Base-by-base conservation (phyloP, 345 rosid species). In the Pugionium dolabratum region DNA sequence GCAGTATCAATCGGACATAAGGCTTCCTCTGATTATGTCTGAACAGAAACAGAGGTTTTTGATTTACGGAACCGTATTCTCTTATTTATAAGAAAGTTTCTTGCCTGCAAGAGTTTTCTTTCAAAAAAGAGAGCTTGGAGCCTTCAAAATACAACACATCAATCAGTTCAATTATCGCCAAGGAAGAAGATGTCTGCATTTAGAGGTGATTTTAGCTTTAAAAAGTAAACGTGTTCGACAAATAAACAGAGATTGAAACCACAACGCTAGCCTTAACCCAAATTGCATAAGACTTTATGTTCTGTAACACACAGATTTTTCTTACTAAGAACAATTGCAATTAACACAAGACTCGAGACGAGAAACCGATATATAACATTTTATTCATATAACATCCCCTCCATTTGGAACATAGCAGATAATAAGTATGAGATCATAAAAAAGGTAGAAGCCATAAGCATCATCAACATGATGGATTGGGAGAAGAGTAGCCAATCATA, bases 401-500 rank as follows among this genome's bases (percentile, higher is more conserved):
- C 40, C 55, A 36, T 56, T 18, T 29, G 40, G n/a, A 28, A 64
- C 7, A 11, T 37, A 67, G 30, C 39, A 56, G 71, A 57, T 48
- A 37, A 67, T 31, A 67, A 53, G 49, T 5, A 58, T 30, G 64
- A 36, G 65, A 68, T 57, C 49, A 47, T 44, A 26, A 54, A 35
- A 67, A 54, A 47, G 34, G 41, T 18, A 52, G 56, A 45, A 68
- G 57, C 34, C 50, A 68, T 68, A 59, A 39, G 65, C 59, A 68
- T 49, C 66, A 58, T 39, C 72, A 58, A 67, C 69, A 70, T 2
- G 53, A 53, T 35, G 10, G 52, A 37, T 31, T 41, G 9, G 32
- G 26, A 18, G 48, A 2, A 36, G 31, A 29, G 62, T 30, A 46
- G 31, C 45, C 41, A 43, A 53, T 45, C 33, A 43, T 5, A 3